Conservation (phyloP, 192 early-diverging fungal species). For the Backusella mclennaniae region DNA sequence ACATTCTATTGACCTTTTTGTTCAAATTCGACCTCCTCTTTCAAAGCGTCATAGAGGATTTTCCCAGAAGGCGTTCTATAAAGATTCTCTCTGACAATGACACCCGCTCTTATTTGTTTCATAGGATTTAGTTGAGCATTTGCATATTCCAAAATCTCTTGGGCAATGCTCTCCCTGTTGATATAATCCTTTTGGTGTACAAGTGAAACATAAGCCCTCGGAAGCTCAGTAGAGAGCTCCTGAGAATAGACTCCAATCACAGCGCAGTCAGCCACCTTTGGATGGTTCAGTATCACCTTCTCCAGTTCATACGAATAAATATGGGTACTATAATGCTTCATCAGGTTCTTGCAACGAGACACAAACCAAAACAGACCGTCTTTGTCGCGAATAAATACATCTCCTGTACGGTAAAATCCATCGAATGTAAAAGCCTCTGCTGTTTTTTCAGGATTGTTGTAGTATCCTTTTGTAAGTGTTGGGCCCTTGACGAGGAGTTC, state of each 20-base stretch:
- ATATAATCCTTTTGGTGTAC: not conserved
- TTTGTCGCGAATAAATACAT: constrained; percentile 53
- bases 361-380: constrained; percentile 61
- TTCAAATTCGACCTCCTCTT: not conserved
- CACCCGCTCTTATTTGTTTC: not conserved
- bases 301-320: constrained; percentile 70
- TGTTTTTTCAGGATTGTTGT: constrained; percentile 41
- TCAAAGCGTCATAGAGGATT: not conserved
- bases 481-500: constrained; percentile 43
- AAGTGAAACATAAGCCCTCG: not conserved
- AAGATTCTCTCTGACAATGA: not conserved
- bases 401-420: constrained; percentile 50
- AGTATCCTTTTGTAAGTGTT: constrained; percentile 45
- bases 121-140: not conserved
- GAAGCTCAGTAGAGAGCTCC: not conserved
- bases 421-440: constrained; percentile 45
- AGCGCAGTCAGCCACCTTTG: not conserved
- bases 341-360: constrained; percentile 68
- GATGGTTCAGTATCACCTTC: constrained; percentile 1
- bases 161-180: not conserved
- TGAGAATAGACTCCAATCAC: not conserved
- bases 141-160: not conserved
- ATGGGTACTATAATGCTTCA: constrained; percentile 55
- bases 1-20: not conserved
- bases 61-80: not conserved